A percentile compares a stretch with the other conserved stretches of the same genome.
phyloP scores from a whole-genome alignment of 2,329 filamentous ascomycete species.

The Drechslerella dactyloides region DNA sequence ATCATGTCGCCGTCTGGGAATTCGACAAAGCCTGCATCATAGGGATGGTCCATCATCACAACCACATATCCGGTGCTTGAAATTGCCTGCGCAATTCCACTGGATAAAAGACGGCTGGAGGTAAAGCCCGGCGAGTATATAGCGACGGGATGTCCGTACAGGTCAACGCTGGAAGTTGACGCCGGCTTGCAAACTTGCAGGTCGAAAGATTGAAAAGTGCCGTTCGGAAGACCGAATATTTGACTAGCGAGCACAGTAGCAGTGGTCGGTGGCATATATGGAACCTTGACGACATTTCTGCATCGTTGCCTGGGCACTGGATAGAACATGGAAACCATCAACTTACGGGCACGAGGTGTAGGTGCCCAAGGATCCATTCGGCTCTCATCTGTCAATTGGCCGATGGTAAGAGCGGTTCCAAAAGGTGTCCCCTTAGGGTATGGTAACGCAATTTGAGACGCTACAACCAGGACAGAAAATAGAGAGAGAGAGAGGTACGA shows the following conservation, averaged over 20 bases:
- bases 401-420: slow-evolving; percentile 40
- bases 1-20: slow-evolving; percentile 50
- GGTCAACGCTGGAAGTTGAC: slow-evolving; percentile 5
- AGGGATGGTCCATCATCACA: slow-evolving; percentile 58
- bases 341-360: slow-evolving; percentile 46
- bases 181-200: slow-evolving; percentile 51
- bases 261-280: slow-evolving; percentile 56
- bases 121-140: slow-evolving; percentile 57
- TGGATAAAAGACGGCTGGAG: slow-evolving; percentile 56
- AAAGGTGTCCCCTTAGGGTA: neutral
- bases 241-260: slow-evolving; percentile 53
- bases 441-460: neutral
- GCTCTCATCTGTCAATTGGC: slow-evolving; percentile 51
- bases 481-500: neutral
- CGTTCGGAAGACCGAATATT: slow-evolving; percentile 55
- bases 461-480: neutral
- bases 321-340: slow-evolving; percentile 56
- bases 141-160: slow-evolving; percentile 54
- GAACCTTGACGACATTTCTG: slow-evolving; percentile 13
- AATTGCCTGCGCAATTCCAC: slow-evolving; percentile 55
- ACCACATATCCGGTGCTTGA: slow-evolving; percentile 57
- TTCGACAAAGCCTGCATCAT: slow-evolving; percentile 57
- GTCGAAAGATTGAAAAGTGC: slow-evolving; percentile 54
- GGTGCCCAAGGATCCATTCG: slow-evolving; percentile 55
- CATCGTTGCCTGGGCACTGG: slow-evolving; percentile 50